phyloP scores from a whole-genome alignment of 2,329 filamentous ascomycete genomes.

The Rachicladosporium sp. region DNA sequence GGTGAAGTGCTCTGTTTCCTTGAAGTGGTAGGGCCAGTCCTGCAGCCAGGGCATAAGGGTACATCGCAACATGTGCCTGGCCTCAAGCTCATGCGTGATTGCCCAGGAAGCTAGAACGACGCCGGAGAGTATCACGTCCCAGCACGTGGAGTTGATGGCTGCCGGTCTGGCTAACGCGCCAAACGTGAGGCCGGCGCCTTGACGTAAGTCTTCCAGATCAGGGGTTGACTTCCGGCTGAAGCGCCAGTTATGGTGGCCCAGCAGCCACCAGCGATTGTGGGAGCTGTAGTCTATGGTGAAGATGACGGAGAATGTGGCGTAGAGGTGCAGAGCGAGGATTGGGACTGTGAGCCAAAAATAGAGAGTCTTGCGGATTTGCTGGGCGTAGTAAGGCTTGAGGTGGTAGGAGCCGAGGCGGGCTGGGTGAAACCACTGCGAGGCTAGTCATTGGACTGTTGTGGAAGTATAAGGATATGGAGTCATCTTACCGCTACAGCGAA shows the following conservation, averaged over 20 bases:
- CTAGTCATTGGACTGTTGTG: neutral
- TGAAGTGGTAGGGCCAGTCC: neutral
- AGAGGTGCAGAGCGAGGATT: conserved; percentile 1
- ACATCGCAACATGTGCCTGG: conserved; percentile 1
- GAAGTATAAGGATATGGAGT: neutral
- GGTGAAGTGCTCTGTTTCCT: neutral
- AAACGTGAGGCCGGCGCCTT: neutral
- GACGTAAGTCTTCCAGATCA: neutral
- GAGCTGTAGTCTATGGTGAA: neutral
- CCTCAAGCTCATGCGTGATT: neutral
- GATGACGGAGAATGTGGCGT: neutral
- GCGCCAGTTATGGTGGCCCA: neutral
- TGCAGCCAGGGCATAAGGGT: conserved; percentile 3
- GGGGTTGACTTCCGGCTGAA: neutral
- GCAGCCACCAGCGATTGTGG: neutral
- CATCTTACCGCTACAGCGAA: conserved; percentile 2
- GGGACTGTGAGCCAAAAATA: neutral
- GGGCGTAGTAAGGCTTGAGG: neutral
- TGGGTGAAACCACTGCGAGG: conserved; percentile 3
- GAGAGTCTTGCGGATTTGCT: neutral
- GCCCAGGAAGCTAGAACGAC: conserved; percentile 1
- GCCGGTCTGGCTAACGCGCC: neutral
- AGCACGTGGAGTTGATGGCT: conserved; percentile 1
- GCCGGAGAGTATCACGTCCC: conserved; percentile 4
- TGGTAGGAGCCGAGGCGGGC: conserved; percentile 3